phyloP scores from a whole-genome alignment of 2,329 filamentous ascomycete species.

The Fusarium chlamydosporum region DNA sequence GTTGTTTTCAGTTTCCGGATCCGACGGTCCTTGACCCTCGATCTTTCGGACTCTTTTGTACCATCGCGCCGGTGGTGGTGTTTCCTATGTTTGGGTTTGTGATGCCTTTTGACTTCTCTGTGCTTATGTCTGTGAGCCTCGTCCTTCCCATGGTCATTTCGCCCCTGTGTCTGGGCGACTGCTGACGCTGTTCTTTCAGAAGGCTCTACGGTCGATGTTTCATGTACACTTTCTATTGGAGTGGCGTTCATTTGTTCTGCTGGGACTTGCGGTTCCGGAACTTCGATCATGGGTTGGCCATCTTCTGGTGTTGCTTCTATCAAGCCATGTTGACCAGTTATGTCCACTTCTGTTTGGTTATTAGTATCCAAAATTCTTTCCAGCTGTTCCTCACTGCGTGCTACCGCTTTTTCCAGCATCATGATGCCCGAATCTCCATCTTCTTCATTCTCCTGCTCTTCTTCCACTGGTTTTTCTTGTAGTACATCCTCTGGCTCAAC shows the following conservation, averaged over 20 bases:
- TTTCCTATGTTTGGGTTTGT: neutral
- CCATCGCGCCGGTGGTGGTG: neutral
- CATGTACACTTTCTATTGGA: rapidly evolving
- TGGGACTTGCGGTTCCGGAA: too few relatives aligned
- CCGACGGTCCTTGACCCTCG: too few relatives aligned
- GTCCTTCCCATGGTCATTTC: neutral
- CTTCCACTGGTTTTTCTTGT: neutral
- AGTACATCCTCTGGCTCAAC: neutral
- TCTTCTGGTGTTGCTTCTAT: too few relatives aligned
- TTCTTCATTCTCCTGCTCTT: neutral
- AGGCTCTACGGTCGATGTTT: too few relatives aligned
- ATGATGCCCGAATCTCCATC: too few relatives aligned
- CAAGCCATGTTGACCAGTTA: too few relatives aligned
- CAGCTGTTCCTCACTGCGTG: neutral
- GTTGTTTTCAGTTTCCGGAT: neutral
- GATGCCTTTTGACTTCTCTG: too few relatives aligned
- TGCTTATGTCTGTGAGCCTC: neutral
- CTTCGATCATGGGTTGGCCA: neutral
- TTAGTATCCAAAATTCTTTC: neutral
- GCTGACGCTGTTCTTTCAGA: neutral
- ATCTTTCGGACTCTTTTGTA: neutral
- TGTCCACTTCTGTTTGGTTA: too few relatives aligned
- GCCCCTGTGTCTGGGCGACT: neutral
- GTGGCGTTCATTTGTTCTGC: rapidly evolving
- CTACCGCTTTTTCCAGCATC: neutral